Evolutionary conservation across 2,329 filamentous ascomycete genomes (phyloP), one percentile per base, ranked within the genome.

Genomic region (Epichloe uncinata): DNA sequence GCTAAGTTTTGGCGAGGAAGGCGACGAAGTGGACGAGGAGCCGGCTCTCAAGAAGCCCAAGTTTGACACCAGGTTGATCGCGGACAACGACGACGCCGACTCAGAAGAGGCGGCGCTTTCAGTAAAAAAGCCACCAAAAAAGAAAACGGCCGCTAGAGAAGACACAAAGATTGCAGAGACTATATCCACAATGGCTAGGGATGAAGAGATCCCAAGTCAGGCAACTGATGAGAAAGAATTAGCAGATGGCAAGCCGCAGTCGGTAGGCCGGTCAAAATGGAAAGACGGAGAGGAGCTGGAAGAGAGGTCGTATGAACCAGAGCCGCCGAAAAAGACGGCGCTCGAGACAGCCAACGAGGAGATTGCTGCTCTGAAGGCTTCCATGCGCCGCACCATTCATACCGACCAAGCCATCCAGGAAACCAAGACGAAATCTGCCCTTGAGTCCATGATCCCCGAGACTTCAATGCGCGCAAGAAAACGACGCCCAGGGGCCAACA

Each of bases 351-450:
- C 85, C 3, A 90, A 90, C 56, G 85, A 86, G 37, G 84, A 93
- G 59, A 88, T 91, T 49, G 85, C 84, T 4, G 83, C 83, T 1
- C 69, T 93, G 4, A 91, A 90, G 64, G 84, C 84, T 8, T 89
- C 85, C 0, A 87, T 93, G 83, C 84, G 82, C 61, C 77, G 86
- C 35, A 84, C 74, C 20, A 68, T 77, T 26, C 67, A 75, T 48
- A 60, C 65, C 0, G 73, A 63, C 37, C 71, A 56, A 16, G 68
- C 73, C 1, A 71, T 73, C 30, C 69, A 73, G 52, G 74, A 81
- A 55, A 77, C 38, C 22, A 49, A 77, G 55, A 79, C 78, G 59
- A 84, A 83, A 58, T 83, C 82, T 2, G 75, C 81, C 0, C 63
- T 91, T 5, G 85, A 89, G 61, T 73, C 77, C 35, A 79, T 91